phyloP scores from a whole-genome alignment of 2,329 filamentous ascomycete genomes.

The Teratosphaeria viscida region DNA sequence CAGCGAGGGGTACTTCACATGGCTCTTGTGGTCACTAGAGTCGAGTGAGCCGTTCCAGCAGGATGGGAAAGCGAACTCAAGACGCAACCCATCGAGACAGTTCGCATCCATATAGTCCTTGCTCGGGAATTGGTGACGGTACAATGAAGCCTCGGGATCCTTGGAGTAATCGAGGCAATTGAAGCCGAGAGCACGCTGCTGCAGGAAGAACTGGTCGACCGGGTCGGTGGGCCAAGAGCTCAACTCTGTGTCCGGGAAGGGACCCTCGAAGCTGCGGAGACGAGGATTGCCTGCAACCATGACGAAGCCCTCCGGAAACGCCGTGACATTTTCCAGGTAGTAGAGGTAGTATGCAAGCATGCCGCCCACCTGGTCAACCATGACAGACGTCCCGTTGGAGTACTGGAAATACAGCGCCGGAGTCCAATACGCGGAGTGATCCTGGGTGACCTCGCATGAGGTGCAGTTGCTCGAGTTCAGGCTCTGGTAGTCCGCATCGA shows the following conservation, averaged over 20 bases:
- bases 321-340: constrained; percentile 52
- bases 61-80: constrained; percentile 80
- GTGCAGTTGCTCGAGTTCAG: constrained; percentile 56
- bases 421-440: constrained; percentile 80
- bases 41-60: constrained; percentile 71
- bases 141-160: constrained; percentile 60
- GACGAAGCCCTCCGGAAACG: constrained; percentile 67
- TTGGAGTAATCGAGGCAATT: constrained; percentile 81
- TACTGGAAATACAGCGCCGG: constrained; percentile 71
- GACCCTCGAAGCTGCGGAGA: constrained; percentile 59
- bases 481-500: constrained; percentile 45
- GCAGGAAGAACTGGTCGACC: constrained; percentile 58
- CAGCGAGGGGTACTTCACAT: constrained; percentile 68
- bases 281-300: constrained; percentile 70
- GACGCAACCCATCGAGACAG: constrained; percentile 69
- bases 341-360: constrained; percentile 88
- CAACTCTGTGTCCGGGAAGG: constrained; percentile 57
- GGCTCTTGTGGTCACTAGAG: constrained; percentile 44
- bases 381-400: constrained; percentile 52
- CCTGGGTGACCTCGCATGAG: constrained; percentile 67
- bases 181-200: constrained; percentile 79
- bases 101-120: constrained; percentile 71
- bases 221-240: constrained; percentile 57
- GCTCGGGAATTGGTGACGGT: constrained; percentile 70
- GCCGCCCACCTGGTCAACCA: constrained; percentile 66